These are phyloP conservation scores for Plasmodium sp. DNA, from an alignment of 169 alveolate genomes.

Conservation along the genomic window DNA sequence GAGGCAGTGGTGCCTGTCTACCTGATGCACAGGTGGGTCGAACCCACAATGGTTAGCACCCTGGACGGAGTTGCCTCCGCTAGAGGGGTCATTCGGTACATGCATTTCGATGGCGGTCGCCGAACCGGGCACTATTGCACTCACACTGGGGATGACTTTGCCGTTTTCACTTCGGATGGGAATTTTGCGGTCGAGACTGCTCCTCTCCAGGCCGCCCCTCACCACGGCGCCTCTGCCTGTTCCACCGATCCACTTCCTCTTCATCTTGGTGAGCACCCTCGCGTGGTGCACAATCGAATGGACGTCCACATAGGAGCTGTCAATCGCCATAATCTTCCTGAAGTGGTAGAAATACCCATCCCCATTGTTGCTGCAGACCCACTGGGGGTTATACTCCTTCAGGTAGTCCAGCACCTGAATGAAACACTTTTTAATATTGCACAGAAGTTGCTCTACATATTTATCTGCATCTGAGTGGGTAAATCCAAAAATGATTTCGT, in stretches of 20 bases:
- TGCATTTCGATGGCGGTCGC: neutral
- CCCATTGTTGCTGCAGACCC: neutral
- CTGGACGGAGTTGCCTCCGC: neutral
- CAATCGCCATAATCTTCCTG: conserved; percentile 24
- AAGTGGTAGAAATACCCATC: conserved; percentile 35
- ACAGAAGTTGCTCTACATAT: conserved; percentile 32
- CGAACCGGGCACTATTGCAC: neutral
- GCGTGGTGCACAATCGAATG: conserved; percentile 4
- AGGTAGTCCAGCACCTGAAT: conserved; percentile 22
- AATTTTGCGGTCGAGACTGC: neutral
- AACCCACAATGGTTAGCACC: neutral
- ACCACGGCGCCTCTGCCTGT: neutral
- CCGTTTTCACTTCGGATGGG: neutral
- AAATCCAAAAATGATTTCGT: conserved; percentile 20
- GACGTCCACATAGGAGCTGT: conserved; percentile 16
- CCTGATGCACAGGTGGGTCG: neutral
- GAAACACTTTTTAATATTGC: conserved; percentile 32
- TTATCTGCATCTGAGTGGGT: conserved; percentile 11
- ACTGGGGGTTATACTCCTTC: conserved; percentile 6
- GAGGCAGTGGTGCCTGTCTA: neutral
- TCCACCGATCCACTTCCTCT: neutral
- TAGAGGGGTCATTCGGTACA: neutral
- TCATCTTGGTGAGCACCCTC: neutral
- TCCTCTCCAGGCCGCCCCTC: neutral
- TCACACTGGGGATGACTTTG: neutral